Percentiles rank a stretch among this genome's conserved stretches.
These are phyloP conservation scores for Taphrina communis DNA, from an alignment of 1,139 yeast species.

Conservation along the genomic window DNA sequence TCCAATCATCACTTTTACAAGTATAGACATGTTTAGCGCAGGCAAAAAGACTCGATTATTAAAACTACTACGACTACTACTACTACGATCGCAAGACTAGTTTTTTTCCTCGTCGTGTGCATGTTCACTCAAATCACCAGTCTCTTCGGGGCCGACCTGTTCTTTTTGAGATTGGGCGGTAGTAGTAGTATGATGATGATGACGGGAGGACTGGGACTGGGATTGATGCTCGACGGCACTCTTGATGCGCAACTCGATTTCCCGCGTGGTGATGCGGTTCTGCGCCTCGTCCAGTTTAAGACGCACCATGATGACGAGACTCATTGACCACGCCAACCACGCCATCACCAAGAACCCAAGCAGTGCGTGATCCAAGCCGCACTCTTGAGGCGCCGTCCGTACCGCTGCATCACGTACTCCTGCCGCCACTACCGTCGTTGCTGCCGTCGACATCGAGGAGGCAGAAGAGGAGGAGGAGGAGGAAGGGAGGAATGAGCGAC, in stretches of 20 bases:
- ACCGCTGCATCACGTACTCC: too few relatives aligned
- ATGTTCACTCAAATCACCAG: neutral
- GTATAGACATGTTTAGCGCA: neutral
- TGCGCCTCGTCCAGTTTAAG: constrained; percentile 26
- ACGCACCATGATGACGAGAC: constrained; percentile 24
- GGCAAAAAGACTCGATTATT: neutral
- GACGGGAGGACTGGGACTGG: too few relatives aligned
- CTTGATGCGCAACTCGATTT: constrained; percentile 36
- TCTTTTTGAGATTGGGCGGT: too few relatives aligned
- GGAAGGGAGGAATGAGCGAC: neutral
- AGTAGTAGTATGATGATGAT: too few relatives aligned
- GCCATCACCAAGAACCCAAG: constrained; percentile 21
- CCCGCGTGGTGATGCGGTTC: constrained; percentile 25
- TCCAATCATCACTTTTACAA: too few relatives aligned
- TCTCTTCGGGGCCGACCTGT: neutral
- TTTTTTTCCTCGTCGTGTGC: neutral
- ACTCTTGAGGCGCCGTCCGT: too few relatives aligned
- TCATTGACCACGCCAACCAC: constrained; percentile 30
- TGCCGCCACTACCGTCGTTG: too few relatives aligned
- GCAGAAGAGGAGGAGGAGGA: too few relatives aligned
- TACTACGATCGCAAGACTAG: neutral
- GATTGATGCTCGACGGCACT: constrained; percentile 23
- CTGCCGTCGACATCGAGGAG: too few relatives aligned
- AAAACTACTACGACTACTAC: neutral
- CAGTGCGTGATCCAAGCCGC: constrained; percentile 12